Percentiles rank a stretch among this genome's conserved stretches.
Evolutionary conservation across 495 filamentous ascomycete genomes (phyloP).

Genomic region (Neurospora sp.): DNA sequence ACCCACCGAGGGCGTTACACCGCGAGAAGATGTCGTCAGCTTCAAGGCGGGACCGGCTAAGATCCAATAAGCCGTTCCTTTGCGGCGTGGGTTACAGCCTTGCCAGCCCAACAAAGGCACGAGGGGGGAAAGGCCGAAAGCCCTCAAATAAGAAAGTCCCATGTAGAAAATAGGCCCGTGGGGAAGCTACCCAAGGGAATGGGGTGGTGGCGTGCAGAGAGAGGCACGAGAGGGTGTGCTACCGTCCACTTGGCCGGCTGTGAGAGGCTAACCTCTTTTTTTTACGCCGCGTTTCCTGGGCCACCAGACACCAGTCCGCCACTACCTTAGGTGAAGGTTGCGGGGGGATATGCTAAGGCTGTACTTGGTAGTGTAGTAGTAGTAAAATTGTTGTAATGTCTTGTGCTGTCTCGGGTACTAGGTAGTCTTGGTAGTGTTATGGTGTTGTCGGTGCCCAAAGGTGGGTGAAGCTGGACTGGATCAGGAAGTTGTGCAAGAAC

Average conservation of each 20-base stretch:
- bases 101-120: background rate
- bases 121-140: background rate
- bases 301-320: conserved; percentile 7
- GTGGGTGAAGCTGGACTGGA: background rate
- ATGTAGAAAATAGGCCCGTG: background rate
- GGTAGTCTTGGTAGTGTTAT: background rate
- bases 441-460: background rate
- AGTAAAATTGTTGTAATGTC: background rate
- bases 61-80: background rate
- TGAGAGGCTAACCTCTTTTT: conserved; percentile 21
- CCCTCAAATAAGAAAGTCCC: background rate
- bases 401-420: background rate
- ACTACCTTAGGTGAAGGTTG: background rate
- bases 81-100: background rate
- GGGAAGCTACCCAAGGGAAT: conserved; percentile 5
- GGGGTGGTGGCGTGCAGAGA: conserved; percentile 12
- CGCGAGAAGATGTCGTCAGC: conserved; percentile 1
- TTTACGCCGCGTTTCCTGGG: background rate
- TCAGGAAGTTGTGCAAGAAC: background rate
- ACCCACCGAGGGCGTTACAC: background rate
- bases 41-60: background rate
- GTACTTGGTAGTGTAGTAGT: background rate
- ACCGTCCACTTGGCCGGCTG: conserved; percentile 22
- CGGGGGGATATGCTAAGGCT: background rate
- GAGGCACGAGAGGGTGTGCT: conserved; percentile 1